Percentiles rank a stretch among this genome's conserved stretches.
Conservation (phyloP, 257 asterid species). For the Solanum rostratum region DNA sequence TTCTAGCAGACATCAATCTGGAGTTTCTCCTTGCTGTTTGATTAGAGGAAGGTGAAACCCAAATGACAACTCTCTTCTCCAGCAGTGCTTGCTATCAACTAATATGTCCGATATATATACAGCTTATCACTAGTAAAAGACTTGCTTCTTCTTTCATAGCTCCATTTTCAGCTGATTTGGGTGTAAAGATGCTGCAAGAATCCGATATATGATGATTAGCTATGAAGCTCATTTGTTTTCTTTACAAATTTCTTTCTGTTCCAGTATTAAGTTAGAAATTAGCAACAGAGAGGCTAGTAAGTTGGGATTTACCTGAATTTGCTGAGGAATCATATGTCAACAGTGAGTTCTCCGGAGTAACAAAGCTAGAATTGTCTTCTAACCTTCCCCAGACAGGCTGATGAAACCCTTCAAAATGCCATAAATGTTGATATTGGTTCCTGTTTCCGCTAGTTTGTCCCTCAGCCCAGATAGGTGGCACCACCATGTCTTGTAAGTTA, state of each 20-base stretch:
- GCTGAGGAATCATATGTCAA: slow-evolving; percentile 56
- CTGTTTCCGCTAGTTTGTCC: slow-evolving; percentile 46
- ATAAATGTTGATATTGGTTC: slow-evolving; percentile 50
- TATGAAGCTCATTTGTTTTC: neutral
- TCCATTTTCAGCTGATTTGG: slow-evolving; percentile 63
- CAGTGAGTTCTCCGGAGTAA: slow-evolving; percentile 47
- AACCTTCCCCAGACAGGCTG: slow-evolving; percentile 46
- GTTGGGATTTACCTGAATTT: slow-evolving; percentile 47
- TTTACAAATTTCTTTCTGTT: neutral
- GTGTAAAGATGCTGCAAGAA: slow-evolving; percentile 37
- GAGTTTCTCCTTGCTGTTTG: neutral
- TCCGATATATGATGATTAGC: neutral
- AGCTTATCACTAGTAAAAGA: slow-evolving; percentile 17
- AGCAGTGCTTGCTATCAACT: slow-evolving; percentile 8
- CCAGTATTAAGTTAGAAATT: neutral
- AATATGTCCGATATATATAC: slow-evolving; percentile 34
- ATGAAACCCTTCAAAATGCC: slow-evolving; percentile 48
- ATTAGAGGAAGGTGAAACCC: slow-evolving; percentile 12
- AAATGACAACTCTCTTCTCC: slow-evolving; percentile 3
- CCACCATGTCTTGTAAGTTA: slow-evolving; percentile 35
- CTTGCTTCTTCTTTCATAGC: slow-evolving; percentile 25
- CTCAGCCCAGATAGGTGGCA: slow-evolving; percentile 50
- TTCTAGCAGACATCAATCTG: neutral
- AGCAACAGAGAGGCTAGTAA: neutral
- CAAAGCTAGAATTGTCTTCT: slow-evolving; percentile 45